Percentiles rank a stretch among this genome's conserved stretches.
Conservation (phyloP, 2,329 filamentous ascomycete genomes). For the Ascochyta clinopodiicola region DNA sequence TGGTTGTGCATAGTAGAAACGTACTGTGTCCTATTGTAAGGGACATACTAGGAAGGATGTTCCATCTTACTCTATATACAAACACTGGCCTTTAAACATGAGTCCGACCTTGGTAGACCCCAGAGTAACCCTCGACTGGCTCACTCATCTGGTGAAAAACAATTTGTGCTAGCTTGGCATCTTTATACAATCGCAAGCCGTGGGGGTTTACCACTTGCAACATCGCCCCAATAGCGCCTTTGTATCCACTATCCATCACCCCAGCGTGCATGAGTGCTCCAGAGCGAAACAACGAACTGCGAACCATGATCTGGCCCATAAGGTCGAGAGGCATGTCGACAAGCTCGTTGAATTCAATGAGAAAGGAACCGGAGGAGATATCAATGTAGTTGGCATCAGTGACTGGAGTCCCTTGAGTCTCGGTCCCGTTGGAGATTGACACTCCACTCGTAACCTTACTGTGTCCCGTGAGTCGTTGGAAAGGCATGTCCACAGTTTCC, state of each 20-base stretch:
- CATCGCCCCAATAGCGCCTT: conserved; percentile 50
- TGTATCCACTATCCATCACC: conserved; percentile 53
- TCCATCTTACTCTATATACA: too few relatives aligned
- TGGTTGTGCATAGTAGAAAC: too few relatives aligned
- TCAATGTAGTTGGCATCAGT: not conserved
- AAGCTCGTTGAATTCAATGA: conserved; percentile 52
- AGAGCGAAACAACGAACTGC: conserved; percentile 52
- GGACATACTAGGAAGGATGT: too few relatives aligned
- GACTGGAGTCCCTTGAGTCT: too few relatives aligned
- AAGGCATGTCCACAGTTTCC: not conserved
- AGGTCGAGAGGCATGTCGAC: conserved; percentile 48
- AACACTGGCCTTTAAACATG: too few relatives aligned
- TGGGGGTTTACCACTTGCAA: conserved; percentile 47
- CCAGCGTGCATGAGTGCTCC: conserved; percentile 46
- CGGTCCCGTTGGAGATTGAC: too few relatives aligned
- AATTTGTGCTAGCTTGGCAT: conserved; percentile 52
- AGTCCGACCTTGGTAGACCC: conserved; percentile 34
- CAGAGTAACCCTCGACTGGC: conserved; percentile 48
- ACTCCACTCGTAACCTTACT: too few relatives aligned
- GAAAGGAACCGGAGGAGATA: conserved; percentile 40
- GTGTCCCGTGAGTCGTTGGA: not conserved
- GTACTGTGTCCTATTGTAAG: too few relatives aligned
- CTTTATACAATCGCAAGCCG: conserved; percentile 43
- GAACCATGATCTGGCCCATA: conserved; percentile 50
- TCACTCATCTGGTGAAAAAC: conserved; percentile 50